Base-by-base conservation (phyloP, 2,329 filamentous ascomycete species). In the Septoria petroselini region DNA sequence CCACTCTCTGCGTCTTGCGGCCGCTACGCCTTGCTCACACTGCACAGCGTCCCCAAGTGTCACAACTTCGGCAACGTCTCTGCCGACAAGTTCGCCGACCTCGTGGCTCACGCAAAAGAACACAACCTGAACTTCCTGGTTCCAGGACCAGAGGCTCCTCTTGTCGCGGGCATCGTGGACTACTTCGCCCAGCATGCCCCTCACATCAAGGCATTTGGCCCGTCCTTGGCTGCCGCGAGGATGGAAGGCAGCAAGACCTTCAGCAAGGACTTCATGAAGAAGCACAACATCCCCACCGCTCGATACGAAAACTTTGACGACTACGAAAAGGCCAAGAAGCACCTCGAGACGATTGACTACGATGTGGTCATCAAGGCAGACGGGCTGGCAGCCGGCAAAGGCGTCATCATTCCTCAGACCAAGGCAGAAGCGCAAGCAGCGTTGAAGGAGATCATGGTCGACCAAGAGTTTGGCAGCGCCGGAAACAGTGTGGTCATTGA, bases 221-320 rank as follows among this genome's bases (percentile, higher is more conserved):
- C 93, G 4, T 86, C 84, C 50, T 83, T 86, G 71, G 82, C 82
- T 41, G 91, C 93, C 17, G 91, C 93, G 14, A 80, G 81, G 37
- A 88, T 98, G 80, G 93, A 98, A 72, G 93, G 93, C 53, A 94
- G 88, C 73, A 98, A 98, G 76, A 88, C 91, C 8, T 97, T 94
- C 70, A 90, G 88, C 55, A 98, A 98, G 69, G 91, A 97, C 70
- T 97, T 97, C 67, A 98, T 97, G 93, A 85, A 86, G 70, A 83
- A 85, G 58, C 83, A 95, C 72, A 79, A 80, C 63, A 95, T 98
- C 62, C 91, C 91, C 30, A 97, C 93, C 1, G 93, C 93, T 12
- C 82, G 81, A 31, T 97, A 95, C 73, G 82, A 85, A 69, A 96
- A 94, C 74, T 96, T 97, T 53, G 58, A 54, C 55, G 52, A 62